Conservation (phyloP, 1,284 basidiomycete species). For the Uromyces viciae-fabae region DNA sequence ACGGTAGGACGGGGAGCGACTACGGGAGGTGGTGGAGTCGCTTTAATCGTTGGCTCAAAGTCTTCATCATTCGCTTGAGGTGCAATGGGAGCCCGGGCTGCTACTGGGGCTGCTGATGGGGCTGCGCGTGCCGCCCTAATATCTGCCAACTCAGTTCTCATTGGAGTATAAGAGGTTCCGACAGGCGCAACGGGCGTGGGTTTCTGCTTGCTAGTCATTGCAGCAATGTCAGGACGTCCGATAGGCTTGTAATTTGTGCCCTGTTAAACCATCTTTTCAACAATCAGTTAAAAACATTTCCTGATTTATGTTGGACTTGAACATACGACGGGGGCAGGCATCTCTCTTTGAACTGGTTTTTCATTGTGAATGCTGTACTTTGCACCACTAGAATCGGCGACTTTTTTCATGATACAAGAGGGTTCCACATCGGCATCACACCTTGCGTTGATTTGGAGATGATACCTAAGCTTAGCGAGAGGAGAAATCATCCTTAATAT, state of each 20-base stretch:
- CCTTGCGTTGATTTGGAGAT: conserved; percentile 85
- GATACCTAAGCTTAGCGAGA: conserved; percentile 57
- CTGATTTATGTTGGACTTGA: conserved; percentile 68
- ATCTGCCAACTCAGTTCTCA: conserved; percentile 53
- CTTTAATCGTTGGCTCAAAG: conserved; percentile 44
- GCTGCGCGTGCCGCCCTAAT: conserved; percentile 54
- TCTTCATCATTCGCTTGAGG: conserved; percentile 47
- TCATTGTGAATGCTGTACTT: conserved; percentile 71
- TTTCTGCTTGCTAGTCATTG: conserved; percentile 47
- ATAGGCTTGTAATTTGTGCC: conserved; percentile 52
- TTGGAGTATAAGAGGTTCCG: conserved; percentile 54
- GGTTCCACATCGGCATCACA: conserved; percentile 82
- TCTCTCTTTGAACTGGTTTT: conserved; percentile 50
- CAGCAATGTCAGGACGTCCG: conserved; percentile 53
- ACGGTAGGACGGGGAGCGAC: conserved; percentile 17
- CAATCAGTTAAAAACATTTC: too few species aligned
- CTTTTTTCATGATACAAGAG: conserved; percentile 73
- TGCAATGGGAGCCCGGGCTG: conserved; percentile 57
- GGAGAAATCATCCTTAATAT: too few species aligned
- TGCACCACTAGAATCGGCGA: conserved; percentile 85
- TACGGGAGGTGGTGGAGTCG: conserved; percentile 22
- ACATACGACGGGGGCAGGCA: conserved; percentile 57
- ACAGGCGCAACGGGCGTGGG: conserved; percentile 44
- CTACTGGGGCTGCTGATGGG: conserved; percentile 51
- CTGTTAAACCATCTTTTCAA: conserved; percentile 49